phyloP scores from a whole-genome alignment of 2,329 filamentous ascomycete species.

The Diaporthe citrichinensis region DNA sequence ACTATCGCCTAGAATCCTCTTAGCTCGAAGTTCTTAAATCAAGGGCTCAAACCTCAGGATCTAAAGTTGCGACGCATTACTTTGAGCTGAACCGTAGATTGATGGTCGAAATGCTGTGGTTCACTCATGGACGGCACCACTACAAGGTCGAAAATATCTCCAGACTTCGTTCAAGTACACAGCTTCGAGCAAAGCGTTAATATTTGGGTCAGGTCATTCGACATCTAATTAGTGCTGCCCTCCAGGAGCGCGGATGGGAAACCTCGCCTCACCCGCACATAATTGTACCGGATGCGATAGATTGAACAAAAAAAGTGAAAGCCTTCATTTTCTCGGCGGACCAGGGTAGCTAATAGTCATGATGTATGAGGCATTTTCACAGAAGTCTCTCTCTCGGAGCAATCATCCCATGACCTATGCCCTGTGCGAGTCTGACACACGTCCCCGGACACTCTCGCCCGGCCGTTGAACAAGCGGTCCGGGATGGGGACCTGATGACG shows the following conservation, averaged over 20 bases:
- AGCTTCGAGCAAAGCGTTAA: background rate
- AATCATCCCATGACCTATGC: background rate
- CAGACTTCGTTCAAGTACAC: background rate
- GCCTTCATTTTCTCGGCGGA: background rate
- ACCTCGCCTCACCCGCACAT: background rate
- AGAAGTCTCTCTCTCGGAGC: background rate
- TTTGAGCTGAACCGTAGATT: background rate
- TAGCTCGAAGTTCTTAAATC: background rate
- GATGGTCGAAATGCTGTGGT: fast-evolving
- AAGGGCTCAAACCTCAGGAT: background rate
- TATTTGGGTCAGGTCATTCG: background rate
- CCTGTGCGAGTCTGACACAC: background rate
- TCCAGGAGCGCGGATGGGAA: background rate
- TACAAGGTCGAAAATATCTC: background rate
- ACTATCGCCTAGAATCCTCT: background rate
- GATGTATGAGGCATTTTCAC: too few relatives aligned
- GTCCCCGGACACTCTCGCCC: background rate
- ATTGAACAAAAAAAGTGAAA: background rate
- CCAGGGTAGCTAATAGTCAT: too few relatives aligned
- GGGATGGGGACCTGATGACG: background rate
- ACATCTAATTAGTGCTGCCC: background rate
- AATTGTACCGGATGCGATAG: background rate
- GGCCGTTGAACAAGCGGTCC: background rate
- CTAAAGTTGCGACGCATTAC: background rate
- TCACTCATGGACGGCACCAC: background rate